These are phyloP conservation scores for Pichia sp. DNA, from an alignment of 1,139 yeast genomes.

Conservation along the genomic window DNA sequence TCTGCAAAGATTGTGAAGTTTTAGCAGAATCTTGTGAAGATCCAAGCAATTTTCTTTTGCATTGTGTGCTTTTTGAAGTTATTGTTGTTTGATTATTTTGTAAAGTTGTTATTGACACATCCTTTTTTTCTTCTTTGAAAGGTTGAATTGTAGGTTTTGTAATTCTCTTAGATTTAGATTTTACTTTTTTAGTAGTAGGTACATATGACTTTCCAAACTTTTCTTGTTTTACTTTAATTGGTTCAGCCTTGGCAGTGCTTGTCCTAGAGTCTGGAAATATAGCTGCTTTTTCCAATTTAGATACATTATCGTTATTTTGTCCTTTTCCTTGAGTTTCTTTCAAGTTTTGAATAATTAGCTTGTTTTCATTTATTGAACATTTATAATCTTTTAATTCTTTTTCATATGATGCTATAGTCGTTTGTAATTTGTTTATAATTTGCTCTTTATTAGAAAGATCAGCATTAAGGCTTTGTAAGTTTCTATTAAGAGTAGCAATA, in stretches of 20 bases:
- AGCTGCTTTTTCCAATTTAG: not conserved
- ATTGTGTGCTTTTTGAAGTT: not conserved
- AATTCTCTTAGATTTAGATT: not conserved
- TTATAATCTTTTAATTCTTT: not conserved
- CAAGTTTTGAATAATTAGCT: not conserved
- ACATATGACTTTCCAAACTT: not conserved
- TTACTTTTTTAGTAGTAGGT: not conserved
- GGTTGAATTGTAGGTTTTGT: not conserved
- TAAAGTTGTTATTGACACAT: not conserved
- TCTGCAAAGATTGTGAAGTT: not conserved
- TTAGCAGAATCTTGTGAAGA: slow-evolving; percentile 6
- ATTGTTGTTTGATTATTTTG: not conserved
- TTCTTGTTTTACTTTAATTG: not conserved
- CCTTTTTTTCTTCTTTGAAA: not conserved
- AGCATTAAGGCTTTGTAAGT: not conserved
- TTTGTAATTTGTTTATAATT: not conserved
- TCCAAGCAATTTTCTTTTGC: slow-evolving; percentile 7
- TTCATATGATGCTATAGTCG: not conserved
- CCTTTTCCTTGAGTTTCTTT: not conserved
- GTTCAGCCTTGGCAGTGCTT: not conserved
- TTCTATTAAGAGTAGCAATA: not conserved
- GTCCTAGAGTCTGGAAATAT: slow-evolving; percentile 8
- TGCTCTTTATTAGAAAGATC: not conserved
- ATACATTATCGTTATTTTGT: not conserved
- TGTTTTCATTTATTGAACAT: not conserved